Evolutionary conservation across 768 basidiomycete genomes (phyloP).

Genomic region (Chiua virens): DNA sequence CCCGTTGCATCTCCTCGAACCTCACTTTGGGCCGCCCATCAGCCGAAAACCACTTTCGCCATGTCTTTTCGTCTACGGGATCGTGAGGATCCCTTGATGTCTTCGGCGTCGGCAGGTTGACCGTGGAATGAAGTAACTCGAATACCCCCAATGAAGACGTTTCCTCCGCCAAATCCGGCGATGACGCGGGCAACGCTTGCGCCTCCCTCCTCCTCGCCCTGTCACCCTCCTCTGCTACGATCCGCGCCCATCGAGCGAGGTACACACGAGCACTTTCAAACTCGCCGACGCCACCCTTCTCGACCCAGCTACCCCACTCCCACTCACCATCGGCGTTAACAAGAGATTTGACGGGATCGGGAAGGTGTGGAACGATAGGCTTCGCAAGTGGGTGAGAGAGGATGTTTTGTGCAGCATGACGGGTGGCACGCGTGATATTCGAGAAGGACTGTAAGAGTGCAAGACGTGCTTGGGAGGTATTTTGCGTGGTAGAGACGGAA

Average conservation of each 20-base stretch:
- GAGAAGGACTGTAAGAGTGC: slow-evolving; percentile 93
- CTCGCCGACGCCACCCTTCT: slow-evolving; percentile 90
- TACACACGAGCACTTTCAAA: slow-evolving; percentile 97
- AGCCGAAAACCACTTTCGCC: slow-evolving; percentile 76
- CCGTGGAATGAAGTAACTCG: slow-evolving; percentile 76
- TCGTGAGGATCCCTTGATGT: slow-evolving; percentile 77
- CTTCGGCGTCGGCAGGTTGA: slow-evolving; percentile 80
- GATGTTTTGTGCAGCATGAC: slow-evolving; percentile 92
- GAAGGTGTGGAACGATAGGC: slow-evolving; percentile 93
- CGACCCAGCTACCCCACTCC: slow-evolving; percentile 93
- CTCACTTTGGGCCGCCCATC: slow-evolving; percentile 67
- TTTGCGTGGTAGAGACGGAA: slow-evolving; percentile 50
- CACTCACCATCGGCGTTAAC: slow-evolving; percentile 89
- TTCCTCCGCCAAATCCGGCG: slow-evolving; percentile 54
- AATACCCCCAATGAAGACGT: slow-evolving; percentile 81
- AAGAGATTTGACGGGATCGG: slow-evolving; percentile 88
- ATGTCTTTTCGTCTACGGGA: slow-evolving; percentile 72
- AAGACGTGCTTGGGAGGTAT: slow-evolving; percentile 68
- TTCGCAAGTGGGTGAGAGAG: slow-evolving; percentile 94
- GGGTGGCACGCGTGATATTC: slow-evolving; percentile 88
- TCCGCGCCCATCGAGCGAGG: slow-evolving; percentile 93
- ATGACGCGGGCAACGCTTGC: slow-evolving; percentile 57
- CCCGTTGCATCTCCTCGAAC: slow-evolving; percentile 67
- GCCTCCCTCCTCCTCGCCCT: slow-evolving; percentile 80
- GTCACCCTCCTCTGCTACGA: slow-evolving; percentile 98